Percentiles rank a stretch among this genome's conserved stretches.
Conservation (phyloP, 495 filamentous ascomycete genomes). For the Aeminium ludgeri region DNA sequence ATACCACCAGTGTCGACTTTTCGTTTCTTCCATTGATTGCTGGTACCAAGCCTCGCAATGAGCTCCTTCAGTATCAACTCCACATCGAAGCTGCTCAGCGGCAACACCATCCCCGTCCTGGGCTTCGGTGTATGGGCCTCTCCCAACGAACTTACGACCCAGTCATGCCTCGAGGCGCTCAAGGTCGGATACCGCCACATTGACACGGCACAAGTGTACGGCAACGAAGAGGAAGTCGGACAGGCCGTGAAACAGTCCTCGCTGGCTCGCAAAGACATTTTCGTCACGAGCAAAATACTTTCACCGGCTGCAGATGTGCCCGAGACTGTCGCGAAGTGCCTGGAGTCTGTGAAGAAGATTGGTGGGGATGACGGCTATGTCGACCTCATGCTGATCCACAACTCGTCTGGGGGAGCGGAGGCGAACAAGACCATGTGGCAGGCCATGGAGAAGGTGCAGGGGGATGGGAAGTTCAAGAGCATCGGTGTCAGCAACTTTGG, state of each 20-base stretch:
- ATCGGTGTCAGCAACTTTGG: slow-evolving; percentile 63
- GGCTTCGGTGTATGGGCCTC: slow-evolving; percentile 61
- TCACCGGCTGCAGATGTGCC: slow-evolving; percentile 38
- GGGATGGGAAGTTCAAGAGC: slow-evolving; percentile 39
- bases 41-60: not conserved
- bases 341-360: slow-evolving; percentile 46
- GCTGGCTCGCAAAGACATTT: slow-evolving; percentile 41
- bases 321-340: slow-evolving; percentile 38
- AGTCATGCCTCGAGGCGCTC: slow-evolving; percentile 45
- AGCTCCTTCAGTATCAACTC: slow-evolving; percentile 31
- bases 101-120: slow-evolving; percentile 43
- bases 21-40: too few relatives aligned
- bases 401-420: slow-evolving; percentile 34
- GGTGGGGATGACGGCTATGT: slow-evolving; percentile 45
- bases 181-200: slow-evolving; percentile 52
- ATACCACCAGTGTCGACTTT: too few relatives aligned
- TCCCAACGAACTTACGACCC: slow-evolving; percentile 31
- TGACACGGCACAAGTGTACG: slow-evolving; percentile 56
- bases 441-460: slow-evolving; percentile 42
- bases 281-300: slow-evolving; percentile 52
- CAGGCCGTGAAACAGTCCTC: slow-evolving; percentile 38
- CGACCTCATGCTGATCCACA: slow-evolving; percentile 56
- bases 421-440: slow-evolving; percentile 46
- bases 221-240: slow-evolving; percentile 51
- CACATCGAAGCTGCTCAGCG: slow-evolving; percentile 36